These are phyloP conservation scores for Pythium plurisporium DNA, from an alignment of 352 stramenopile species.

Conservation along the genomic window DNA sequence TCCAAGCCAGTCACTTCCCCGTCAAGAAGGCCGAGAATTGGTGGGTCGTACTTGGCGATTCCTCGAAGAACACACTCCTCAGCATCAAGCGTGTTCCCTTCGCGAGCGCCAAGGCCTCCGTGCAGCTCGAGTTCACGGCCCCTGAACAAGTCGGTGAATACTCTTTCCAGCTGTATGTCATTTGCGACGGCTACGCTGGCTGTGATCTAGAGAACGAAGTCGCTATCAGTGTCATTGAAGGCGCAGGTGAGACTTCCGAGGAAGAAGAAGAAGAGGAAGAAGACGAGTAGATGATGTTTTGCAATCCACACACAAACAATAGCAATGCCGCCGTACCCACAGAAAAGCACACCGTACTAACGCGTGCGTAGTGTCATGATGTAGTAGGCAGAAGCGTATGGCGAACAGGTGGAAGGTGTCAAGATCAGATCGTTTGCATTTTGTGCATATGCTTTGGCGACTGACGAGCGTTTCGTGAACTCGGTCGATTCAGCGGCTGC, in stretches of 20 bases:
- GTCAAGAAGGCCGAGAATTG: slow-evolving; percentile 96
- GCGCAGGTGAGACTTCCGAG: slow-evolving; percentile 17
- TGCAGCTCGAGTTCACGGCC: slow-evolving; percentile 96
- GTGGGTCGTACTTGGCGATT: slow-evolving; percentile 98
- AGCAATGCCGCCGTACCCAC: no score
- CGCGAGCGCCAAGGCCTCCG: slow-evolving; percentile 52
- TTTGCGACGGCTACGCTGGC: slow-evolving; percentile 98
- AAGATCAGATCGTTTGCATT: no score
- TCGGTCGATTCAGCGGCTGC: no score
- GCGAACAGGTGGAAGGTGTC: no score
- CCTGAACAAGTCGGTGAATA: slow-evolving; percentile 93
- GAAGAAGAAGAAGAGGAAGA: slow-evolving; percentile 24
- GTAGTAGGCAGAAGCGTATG: no score
- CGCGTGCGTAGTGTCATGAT: no score
- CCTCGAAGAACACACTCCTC: slow-evolving; percentile 93
- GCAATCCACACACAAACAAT: no score
- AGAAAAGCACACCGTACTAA: no score
- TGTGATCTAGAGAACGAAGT: slow-evolving; percentile 98
- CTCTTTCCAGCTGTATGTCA: slow-evolving; percentile 96
- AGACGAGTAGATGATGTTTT: slow-evolving; percentile 17
- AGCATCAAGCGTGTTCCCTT: slow-evolving; percentile 98
- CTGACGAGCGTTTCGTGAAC: no score
- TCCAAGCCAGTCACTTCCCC: slow-evolving; percentile 74
- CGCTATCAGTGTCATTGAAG: slow-evolving; percentile 55
- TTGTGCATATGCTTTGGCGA: no score